A percentile compares a stretch with the other conserved stretches of the same genome.
Conservation (phyloP, 2,329 filamentous ascomycete species). For the Nigrospora oryzae region DNA sequence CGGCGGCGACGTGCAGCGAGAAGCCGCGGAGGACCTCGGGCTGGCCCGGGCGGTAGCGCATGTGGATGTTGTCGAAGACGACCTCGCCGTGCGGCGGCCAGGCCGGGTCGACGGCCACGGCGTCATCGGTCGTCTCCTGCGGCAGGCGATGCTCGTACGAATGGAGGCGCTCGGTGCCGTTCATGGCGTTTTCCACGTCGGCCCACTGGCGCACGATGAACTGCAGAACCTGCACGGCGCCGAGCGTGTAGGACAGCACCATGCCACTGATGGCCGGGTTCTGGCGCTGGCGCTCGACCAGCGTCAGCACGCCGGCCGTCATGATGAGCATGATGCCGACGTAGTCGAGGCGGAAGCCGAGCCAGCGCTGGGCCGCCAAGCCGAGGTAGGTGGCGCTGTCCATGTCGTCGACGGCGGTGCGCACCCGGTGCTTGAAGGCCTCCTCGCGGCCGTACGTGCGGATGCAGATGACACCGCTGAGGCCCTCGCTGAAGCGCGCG, state of each 20-base stretch:
- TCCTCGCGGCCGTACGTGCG: slow-evolving; percentile 55
- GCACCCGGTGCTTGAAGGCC: slow-evolving; percentile 45
- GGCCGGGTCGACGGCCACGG: slow-evolving; percentile 13
- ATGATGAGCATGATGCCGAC: slow-evolving; percentile 55
- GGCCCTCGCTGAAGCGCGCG: slow-evolving; percentile 55
- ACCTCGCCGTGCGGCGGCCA: slow-evolving; percentile 39
- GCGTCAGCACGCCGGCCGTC: slow-evolving; percentile 54
- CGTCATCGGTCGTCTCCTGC: slow-evolving; percentile 52
- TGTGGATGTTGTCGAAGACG: slow-evolving; percentile 35
- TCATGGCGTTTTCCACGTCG: slow-evolving; percentile 65
- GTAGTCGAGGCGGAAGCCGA: slow-evolving; percentile 53
- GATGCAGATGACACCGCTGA: slow-evolving; percentile 54
- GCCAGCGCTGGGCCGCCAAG: slow-evolving; percentile 60
- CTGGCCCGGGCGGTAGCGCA: slow-evolving; percentile 39
- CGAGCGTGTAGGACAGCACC: slow-evolving; percentile 58
- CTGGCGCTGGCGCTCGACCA: slow-evolving; percentile 54
- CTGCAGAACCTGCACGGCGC: slow-evolving; percentile 59
- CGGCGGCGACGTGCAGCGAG: slow-evolving; percentile 21
- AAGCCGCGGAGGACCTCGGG: slow-evolving; percentile 38
- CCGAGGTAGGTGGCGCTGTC: slow-evolving; percentile 61
- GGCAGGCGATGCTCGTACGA: slow-evolving; percentile 57
- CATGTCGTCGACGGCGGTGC: slow-evolving; percentile 54
- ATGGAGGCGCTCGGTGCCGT: slow-evolving; percentile 57
- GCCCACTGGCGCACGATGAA: slow-evolving; percentile 60
- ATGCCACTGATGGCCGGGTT: slow-evolving; percentile 56